Percentiles rank a stretch among this genome's conserved stretches.
phyloP scores from a whole-genome alignment of 768 basidiomycete genomes.

The Lepiota venenata region DNA sequence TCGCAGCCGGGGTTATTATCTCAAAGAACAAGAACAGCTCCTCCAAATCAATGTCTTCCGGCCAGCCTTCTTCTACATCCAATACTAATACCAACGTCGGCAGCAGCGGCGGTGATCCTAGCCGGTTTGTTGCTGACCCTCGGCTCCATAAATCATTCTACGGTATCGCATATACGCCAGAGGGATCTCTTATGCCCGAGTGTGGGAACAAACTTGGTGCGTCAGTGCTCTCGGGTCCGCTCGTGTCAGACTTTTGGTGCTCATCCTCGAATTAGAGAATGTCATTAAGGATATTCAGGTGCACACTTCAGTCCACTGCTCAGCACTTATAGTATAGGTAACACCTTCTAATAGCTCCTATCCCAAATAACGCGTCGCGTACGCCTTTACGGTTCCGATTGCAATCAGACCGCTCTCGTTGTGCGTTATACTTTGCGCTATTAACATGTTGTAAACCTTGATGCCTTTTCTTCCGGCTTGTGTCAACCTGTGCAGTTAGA shows the following conservation, averaged over 20 bases:
- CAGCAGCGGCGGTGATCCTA: constrained; percentile 52
- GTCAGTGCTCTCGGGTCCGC: constrained; percentile 9
- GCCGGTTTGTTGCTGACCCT: constrained; percentile 64
- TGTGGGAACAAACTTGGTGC: constrained; percentile 55
- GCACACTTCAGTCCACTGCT: constrained; percentile 10
- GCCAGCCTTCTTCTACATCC: background rate
- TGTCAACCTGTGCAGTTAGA: constrained; percentile 50
- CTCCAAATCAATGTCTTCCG: constrained; percentile 4
- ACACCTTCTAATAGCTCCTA: constrained; percentile 46
- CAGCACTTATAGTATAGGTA: constrained; percentile 11
- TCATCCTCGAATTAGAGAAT: constrained; percentile 31
- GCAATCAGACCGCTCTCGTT: constrained; percentile 62
- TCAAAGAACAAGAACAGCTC: constrained; percentile 45
- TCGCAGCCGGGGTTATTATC: constrained; percentile 64
- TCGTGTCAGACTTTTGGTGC: background rate
- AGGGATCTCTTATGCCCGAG: constrained; percentile 60
- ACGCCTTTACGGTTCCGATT: constrained; percentile 85
- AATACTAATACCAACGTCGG: background rate
- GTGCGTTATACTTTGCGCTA: too few species aligned
- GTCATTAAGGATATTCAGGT: constrained; percentile 75
- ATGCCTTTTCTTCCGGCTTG: too few species aligned
- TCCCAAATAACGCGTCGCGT: constrained; percentile 82
- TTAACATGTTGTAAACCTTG: too few species aligned
- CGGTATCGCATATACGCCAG: constrained; percentile 85
- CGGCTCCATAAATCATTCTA: constrained; percentile 73